phyloP scores from a whole-genome alignment of 805 yeast genomes.

The Pichia sporocuriosa region DNA sequence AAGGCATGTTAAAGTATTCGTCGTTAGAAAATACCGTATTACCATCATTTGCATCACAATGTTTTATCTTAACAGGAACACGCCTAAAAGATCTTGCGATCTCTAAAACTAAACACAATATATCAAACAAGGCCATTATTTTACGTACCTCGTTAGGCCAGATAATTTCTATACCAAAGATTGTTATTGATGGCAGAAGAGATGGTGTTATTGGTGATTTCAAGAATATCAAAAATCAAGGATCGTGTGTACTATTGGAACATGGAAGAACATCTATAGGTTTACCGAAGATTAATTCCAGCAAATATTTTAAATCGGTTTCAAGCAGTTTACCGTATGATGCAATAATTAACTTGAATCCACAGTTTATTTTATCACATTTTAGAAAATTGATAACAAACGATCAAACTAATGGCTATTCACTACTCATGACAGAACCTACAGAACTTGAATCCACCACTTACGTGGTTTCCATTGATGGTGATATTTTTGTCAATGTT shows the following conservation, averaged over 20 bases:
- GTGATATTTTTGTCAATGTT: conserved; percentile 72
- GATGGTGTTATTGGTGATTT: conserved; percentile 29
- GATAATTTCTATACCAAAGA: conserved; percentile 65
- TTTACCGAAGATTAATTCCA: conserved; percentile 20
- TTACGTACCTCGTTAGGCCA: conserved; percentile 54
- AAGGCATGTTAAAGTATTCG: conserved; percentile 13
- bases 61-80: conserved; percentile 58
- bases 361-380: conserved; percentile 45
- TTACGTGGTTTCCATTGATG: conserved; percentile 56
- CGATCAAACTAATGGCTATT: conserved; percentile 11
- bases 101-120: conserved; percentile 56
- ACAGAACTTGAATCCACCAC: conserved; percentile 81
- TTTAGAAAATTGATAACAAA: conserved; percentile 33
- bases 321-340: conserved; percentile 63
- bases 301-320: conserved; percentile 35
- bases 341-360: conserved; percentile 49
- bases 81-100: conserved; percentile 43
- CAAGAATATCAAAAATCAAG: conserved; percentile 29
- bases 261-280: conserved; percentile 25
- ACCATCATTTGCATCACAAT: conserved; percentile 46
- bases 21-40: conserved; percentile 19
- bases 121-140: conserved; percentile 61
- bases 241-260: background rate
- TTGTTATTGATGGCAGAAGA: conserved; percentile 60
- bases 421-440: conserved; percentile 38